Conservation (phyloP, 2,329 filamentous ascomycete species). For the Claviceps pusilla region DNA sequence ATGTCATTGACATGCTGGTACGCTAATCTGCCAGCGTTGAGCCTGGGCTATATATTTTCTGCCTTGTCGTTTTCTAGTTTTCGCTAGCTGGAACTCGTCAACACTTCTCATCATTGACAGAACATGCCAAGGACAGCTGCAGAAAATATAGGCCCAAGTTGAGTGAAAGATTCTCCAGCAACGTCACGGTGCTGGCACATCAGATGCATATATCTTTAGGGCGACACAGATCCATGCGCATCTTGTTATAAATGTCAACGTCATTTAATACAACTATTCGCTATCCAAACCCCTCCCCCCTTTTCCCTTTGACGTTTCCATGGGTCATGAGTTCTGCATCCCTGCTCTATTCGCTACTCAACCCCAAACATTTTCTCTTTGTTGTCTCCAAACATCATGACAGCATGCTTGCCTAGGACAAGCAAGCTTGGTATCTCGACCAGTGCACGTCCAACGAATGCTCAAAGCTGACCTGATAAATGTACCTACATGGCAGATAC, state of each 20-base stretch:
- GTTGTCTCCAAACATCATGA: background rate
- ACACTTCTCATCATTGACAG: background rate
- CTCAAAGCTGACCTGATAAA: background rate
- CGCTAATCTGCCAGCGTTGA: no score
- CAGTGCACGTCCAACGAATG: no score
- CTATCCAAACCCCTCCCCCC: background rate
- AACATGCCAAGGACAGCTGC: background rate
- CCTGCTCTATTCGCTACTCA: background rate
- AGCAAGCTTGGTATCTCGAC: background rate
- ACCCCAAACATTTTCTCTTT: background rate
- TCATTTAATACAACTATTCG: background rate
- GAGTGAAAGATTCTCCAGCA: background rate
- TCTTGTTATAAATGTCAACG: background rate
- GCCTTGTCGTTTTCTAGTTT: no score
- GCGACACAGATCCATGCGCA: background rate
- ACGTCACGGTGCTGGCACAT: background rate
- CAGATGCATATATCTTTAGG: slow-evolving; percentile 1
- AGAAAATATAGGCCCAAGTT: background rate
- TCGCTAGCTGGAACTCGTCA: background rate
- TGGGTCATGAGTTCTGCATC: background rate
- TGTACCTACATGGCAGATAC: background rate
- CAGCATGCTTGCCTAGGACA: background rate
- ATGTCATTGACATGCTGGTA: no score
- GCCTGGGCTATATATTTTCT: no score
- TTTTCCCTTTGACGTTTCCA: background rate